phyloP scores from a whole-genome alignment of 495 filamentous ascomycete genomes.

The Entonaema liquescens region DNA sequence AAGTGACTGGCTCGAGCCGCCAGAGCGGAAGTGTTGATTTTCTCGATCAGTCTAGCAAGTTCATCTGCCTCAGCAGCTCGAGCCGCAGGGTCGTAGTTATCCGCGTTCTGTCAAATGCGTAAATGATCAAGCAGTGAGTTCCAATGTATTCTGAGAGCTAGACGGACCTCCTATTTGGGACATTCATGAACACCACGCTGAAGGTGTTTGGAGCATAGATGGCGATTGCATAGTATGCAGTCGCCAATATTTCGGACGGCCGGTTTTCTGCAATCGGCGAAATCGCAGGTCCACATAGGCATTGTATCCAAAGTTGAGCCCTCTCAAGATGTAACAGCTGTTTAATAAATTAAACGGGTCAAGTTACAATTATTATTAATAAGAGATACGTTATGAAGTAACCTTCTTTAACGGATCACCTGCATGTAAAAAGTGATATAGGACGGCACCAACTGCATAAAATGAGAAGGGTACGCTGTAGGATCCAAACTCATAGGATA shows the following conservation, averaged over 20 bases:
- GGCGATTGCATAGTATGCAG: not conserved
- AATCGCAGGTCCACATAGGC: not conserved
- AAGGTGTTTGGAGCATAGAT: not conserved
- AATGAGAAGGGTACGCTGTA: too few species aligned
- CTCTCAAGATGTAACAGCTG: too few species aligned
- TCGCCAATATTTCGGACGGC: not conserved
- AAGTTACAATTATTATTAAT: too few species aligned
- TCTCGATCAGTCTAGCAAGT: not conserved
- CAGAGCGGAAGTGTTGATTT: not conserved
- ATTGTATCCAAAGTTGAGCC: not conserved
- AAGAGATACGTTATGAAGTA: too few species aligned
- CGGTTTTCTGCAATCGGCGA: not conserved
- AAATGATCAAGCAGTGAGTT: not conserved
- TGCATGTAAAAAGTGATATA: not conserved
- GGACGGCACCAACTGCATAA: too few species aligned
- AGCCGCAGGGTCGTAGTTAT: not conserved
- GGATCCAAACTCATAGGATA: conserved; percentile 1
- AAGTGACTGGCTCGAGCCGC: not conserved
- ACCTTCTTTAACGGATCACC: too few species aligned
- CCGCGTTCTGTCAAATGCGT: not conserved
- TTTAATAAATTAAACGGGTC: too few species aligned
- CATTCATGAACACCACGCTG: not conserved
- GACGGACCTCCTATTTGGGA: not conserved
- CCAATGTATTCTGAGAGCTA: not conserved
- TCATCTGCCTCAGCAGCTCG: not conserved